Conservation (phyloP, 306 rosid species). For the Castanospermum australe region DNA sequence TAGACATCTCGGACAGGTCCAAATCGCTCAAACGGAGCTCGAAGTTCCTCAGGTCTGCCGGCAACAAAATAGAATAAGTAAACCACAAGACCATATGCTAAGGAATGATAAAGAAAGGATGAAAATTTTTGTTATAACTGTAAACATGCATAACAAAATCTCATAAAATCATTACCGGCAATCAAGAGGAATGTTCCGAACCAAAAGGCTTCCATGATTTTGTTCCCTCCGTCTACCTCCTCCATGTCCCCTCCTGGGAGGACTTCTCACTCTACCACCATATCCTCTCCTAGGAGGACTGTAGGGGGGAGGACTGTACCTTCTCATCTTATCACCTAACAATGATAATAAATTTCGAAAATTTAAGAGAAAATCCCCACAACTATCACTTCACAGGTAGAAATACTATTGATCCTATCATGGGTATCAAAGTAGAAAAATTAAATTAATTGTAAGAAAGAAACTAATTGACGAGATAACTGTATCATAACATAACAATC, state of each 20-base stretch:
- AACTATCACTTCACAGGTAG: background rate
- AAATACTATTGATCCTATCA: background rate
- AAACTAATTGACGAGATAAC: background rate
- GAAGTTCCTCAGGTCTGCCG: constrained; percentile 79
- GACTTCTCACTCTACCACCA: constrained; percentile 48
- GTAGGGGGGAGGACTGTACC: constrained; percentile 2
- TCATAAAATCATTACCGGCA: background rate
- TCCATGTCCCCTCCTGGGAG: constrained; percentile 22
- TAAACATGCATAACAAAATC: no score
- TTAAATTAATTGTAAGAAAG: background rate
- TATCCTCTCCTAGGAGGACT: constrained; percentile 48
- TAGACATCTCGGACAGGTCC: constrained; percentile 95
- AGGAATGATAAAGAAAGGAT: no score
- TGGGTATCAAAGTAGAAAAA: background rate
- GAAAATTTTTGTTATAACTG: background rate
- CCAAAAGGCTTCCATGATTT: constrained; percentile 85
- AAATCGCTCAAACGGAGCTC: constrained; percentile 84
- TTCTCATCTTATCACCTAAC: no score
- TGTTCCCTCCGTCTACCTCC: constrained; percentile 79
- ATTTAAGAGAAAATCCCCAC: background rate
- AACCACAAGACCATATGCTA: no score
- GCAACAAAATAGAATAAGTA: no score
- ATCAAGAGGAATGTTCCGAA: constrained; percentile 84
- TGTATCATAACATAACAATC: background rate
- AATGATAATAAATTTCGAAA: background rate